Percentiles rank a stretch among this genome's conserved stretches.
These are phyloP conservation scores for Blastobotrys aristatus DNA, from an alignment of 1,139 yeast genomes.

Conservation along the genomic window DNA sequence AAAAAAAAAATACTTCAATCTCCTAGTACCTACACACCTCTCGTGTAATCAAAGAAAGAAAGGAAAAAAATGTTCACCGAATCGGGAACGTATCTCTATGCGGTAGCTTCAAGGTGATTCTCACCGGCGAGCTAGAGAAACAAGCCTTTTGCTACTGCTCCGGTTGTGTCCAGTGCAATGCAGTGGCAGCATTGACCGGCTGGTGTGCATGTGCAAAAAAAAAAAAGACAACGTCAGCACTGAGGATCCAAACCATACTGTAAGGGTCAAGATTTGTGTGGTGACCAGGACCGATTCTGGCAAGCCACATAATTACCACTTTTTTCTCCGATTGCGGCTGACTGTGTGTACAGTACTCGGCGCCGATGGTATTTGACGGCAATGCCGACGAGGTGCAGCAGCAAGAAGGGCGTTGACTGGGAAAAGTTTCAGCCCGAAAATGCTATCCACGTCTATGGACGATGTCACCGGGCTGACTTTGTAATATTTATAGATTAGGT, in stretches of 20 bases:
- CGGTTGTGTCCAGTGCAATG: conserved; percentile 24
- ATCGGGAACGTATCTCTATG: not conserved
- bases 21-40: too few species aligned
- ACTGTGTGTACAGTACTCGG: conserved; percentile 26
- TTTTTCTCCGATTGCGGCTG: conserved; percentile 30
- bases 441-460: not conserved
- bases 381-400: not conserved
- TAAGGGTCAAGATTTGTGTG: conserved; percentile 20
- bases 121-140: not conserved
- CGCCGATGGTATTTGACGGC: conserved; percentile 28
- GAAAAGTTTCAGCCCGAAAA: conserved; percentile 1
- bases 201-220: conserved; percentile 20
- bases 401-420: not conserved
- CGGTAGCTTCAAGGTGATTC: not conserved
- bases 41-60: not conserved
- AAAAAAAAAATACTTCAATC: too few species aligned
- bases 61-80: not conserved
- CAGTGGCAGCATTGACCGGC: conserved; percentile 31
- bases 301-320: conserved; percentile 26
- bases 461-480: not conserved
- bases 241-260: conserved; percentile 17
- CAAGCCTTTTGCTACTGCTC: not conserved
- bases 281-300: conserved; percentile 28
- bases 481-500: too few species aligned
- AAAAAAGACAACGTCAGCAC: conserved; percentile 22